Evolutionary conservation across 73 alveolate genomes (phyloP).

Genomic region (Durusdinium trenchii): DNA sequence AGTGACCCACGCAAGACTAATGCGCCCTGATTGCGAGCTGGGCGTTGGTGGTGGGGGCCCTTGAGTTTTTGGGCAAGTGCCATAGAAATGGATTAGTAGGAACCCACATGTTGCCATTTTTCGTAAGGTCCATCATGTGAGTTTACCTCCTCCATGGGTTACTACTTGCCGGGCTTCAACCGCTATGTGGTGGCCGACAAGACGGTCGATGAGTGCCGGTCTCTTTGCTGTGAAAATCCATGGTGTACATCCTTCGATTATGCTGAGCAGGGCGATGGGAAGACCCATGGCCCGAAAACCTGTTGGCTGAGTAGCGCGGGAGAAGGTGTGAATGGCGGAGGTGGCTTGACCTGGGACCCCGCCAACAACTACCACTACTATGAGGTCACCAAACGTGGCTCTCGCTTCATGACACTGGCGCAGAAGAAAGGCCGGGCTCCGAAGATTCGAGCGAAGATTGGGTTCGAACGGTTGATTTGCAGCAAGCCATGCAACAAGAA

Average conservation of each 20-base stretch:
- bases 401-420: slow-evolving; percentile 48
- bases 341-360: slow-evolving; percentile 46
- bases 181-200: slow-evolving; percentile 15
- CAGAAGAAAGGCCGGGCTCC: slow-evolving; percentile 18
- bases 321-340: slow-evolving; percentile 40
- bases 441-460: too few species aligned
- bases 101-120: too few species aligned
- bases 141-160: slow-evolving; percentile 5
- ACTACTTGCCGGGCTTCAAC: slow-evolving; percentile 48
- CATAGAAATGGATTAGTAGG: too few species aligned
- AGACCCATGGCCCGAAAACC: slow-evolving; percentile 29
- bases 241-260: slow-evolving; percentile 60
- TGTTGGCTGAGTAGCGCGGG: slow-evolving; percentile 38
- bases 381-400: slow-evolving; percentile 59
- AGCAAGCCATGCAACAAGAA: too few species aligned
- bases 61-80: too few species aligned
- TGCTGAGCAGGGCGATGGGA: slow-evolving; percentile 21
- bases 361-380: slow-evolving; percentile 27
- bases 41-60: too few species aligned
- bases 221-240: slow-evolving; percentile 38
- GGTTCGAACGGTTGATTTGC: too few species aligned
- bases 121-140: slow-evolving; percentile 28
- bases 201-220: slow-evolving; percentile 39
- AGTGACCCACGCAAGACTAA: too few species aligned
- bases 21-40: too few species aligned